Evolutionary conservation across 2,329 filamentous ascomycete genomes (phyloP).

Genomic region (Paecilomyces sp.): DNA sequence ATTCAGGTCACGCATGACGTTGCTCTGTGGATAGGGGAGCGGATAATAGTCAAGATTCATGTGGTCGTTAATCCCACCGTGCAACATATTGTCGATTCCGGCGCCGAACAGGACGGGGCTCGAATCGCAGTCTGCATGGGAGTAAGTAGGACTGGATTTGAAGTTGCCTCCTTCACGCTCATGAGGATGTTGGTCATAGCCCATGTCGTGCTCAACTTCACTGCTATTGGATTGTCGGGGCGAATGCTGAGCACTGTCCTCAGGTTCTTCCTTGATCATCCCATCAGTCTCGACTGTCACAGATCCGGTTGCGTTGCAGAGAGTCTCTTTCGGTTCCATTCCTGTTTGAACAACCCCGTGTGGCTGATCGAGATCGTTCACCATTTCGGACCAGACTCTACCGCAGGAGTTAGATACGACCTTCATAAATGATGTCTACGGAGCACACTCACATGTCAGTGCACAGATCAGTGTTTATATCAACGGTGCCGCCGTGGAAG

Average conservation of each 20-base stretch:
- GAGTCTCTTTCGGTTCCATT: neutral
- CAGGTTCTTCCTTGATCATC: neutral
- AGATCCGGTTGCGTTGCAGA: neutral
- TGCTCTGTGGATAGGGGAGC: neutral
- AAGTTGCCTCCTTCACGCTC: neutral
- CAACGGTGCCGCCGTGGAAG: neutral
- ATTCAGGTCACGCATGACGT: neutral
- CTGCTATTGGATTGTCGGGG: neutral
- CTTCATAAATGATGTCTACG: neutral
- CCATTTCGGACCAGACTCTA: neutral
- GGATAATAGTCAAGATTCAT: neutral
- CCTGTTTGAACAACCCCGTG: neutral
- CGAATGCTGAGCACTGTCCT: neutral
- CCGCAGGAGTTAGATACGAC: neutral
- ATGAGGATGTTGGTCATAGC: neutral
- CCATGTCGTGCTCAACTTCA: neutral
- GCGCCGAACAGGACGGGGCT: neutral
- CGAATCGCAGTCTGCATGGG: neutral
- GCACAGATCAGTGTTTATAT: neutral
- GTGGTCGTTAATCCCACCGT: neutral
- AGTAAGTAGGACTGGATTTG: neutral
- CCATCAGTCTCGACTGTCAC: neutral
- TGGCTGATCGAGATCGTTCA: neutral
- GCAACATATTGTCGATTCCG: neutral
- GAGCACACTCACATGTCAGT: neutral